phyloP scores from a whole-genome alignment of 1,284 basidiomycete species.

The Fomitopsis pinicola region DNA sequence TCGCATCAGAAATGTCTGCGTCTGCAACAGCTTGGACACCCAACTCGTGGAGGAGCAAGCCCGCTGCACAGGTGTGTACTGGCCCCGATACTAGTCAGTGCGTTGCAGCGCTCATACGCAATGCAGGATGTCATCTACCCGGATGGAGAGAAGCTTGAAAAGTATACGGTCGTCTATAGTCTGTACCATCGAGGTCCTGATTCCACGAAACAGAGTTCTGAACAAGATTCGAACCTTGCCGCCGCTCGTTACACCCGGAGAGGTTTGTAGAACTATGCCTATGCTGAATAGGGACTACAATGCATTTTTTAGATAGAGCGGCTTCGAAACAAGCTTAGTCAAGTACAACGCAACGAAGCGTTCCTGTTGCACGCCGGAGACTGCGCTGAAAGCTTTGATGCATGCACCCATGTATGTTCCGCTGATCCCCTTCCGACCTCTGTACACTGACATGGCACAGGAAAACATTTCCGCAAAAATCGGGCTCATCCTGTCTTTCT shows the following conservation, averaged over 20 bases:
- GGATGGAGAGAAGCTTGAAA: constrained; percentile 42
- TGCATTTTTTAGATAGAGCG: constrained; percentile 71
- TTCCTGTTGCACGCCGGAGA: constrained; percentile 97
- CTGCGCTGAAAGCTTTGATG: constrained; percentile 93
- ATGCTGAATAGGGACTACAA: not conserved
- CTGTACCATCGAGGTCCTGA: not conserved
- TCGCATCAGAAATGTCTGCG: not conserved
- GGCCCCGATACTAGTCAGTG: not conserved
- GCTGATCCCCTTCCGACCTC: not conserved
- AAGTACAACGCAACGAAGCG: constrained; percentile 83
- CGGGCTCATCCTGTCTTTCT: constrained; percentile 92
- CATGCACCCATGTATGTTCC: constrained; percentile 74
- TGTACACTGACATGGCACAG: constrained; percentile 30
- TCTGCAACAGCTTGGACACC: constrained; percentile 36
- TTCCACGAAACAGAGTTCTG: constrained; percentile 54
- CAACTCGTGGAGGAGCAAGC: constrained; percentile 59
- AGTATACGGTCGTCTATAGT: constrained; percentile 25
- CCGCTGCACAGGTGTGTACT: constrained; percentile 50
- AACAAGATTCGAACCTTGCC: constrained; percentile 73
- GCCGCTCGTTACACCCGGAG: constrained; percentile 84
- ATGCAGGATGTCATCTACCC: constrained; percentile 51
- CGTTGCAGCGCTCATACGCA: too few relatives aligned
- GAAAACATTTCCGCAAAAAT: constrained; percentile 94
- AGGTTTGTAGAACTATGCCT: constrained; percentile 47
- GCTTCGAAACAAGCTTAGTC: constrained; percentile 72